Evolutionary conservation across 768 basidiomycete genomes (phyloP), one percentile per base, ranked within the genome.

Genomic region (Leccinum imitatum): DNA sequence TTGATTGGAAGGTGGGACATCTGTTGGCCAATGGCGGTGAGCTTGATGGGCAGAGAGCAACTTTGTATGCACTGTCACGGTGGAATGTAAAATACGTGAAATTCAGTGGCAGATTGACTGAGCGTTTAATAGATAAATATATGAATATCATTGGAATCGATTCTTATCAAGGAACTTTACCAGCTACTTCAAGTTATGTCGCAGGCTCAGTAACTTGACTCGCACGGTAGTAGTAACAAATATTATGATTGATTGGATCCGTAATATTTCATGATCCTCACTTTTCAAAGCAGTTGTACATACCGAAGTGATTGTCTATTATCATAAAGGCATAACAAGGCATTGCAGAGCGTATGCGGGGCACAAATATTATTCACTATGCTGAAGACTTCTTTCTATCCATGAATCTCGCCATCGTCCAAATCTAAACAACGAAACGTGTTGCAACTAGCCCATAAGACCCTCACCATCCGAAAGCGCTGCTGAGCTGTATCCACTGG

Each of bases 401-500:
- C 57, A 48, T 14, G 19, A 1, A 10, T 23, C 8, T 46, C 31
- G 13, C 31, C 51, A 7, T 31, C n/a, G 39, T 37, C 55, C 35
- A 57, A 11, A 48, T 54, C 17, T 41, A 53, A 51, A 47, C 44
- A 35, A 8, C n/a, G 9, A 50, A 33, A 17, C 19, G 14, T 21
- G 10, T n/a, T 11, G 14, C 9, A 15, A 37, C 55, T 67, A 80
- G 23, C 78, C 77, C 55, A 78, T 60, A 33, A 83, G 73, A 37
- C 82, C 82, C 72, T 85, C 84, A 3, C 83, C 82, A 56, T 86
- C 85, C 4, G 84, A 85, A 44, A 80, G 75, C 2, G 84, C 83
- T 0, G 85, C 79, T 50, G 83, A 83, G 63, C 82, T 84, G 53
- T 78, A 79, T 27, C 83, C 83, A 56, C 80, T 79, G 8, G 67